Percentiles rank a stretch among this genome's conserved stretches.
phyloP scores from a whole-genome alignment of 2,329 filamentous ascomycete genomes.

The Colletotrichum abscissum region DNA sequence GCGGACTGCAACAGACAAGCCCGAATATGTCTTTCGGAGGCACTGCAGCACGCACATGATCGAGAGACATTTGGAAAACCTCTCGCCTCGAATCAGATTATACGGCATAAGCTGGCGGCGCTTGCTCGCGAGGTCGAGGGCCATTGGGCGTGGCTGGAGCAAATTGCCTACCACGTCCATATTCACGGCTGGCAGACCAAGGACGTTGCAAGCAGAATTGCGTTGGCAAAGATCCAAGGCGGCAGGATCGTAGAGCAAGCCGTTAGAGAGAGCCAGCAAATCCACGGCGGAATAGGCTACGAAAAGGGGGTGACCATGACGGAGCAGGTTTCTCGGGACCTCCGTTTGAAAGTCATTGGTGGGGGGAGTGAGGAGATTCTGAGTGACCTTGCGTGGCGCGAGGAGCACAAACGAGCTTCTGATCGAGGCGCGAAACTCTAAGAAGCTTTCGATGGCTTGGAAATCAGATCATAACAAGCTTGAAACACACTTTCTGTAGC shows the following conservation, averaged over 20 bases:
- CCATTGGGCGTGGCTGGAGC: conserved; percentile 71
- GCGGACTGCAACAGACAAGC: conserved; percentile 68
- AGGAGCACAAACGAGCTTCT: conserved; percentile 47
- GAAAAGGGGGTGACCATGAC: conserved; percentile 59
- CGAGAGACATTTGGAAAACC: conserved; percentile 69
- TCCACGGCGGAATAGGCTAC: conserved; percentile 65
- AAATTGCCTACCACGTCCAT: conserved; percentile 65
- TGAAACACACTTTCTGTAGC: conserved; percentile 3
- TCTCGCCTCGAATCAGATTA: conserved; percentile 68
- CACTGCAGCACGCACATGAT: conserved; percentile 61
- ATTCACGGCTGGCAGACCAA: conserved; percentile 41
- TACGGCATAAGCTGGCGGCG: conserved; percentile 69
- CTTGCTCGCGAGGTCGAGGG: conserved; percentile 70
- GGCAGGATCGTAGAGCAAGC: conserved; percentile 61
- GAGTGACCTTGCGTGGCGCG: conserved; percentile 61
- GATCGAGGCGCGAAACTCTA: conserved; percentile 21
- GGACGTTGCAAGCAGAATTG: conserved; percentile 46
- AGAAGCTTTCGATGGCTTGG: not conserved
- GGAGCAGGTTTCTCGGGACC: conserved; percentile 64
- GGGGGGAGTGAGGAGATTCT: conserved; percentile 68
- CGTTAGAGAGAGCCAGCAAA: conserved; percentile 63
- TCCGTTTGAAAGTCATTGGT: conserved; percentile 63
- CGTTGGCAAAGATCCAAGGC: conserved; percentile 58
- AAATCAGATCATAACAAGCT: not conserved
- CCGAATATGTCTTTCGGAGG: conserved; percentile 64